Conservation (phyloP, 441 rosid genomes). For the Mallotus repandus region DNA sequence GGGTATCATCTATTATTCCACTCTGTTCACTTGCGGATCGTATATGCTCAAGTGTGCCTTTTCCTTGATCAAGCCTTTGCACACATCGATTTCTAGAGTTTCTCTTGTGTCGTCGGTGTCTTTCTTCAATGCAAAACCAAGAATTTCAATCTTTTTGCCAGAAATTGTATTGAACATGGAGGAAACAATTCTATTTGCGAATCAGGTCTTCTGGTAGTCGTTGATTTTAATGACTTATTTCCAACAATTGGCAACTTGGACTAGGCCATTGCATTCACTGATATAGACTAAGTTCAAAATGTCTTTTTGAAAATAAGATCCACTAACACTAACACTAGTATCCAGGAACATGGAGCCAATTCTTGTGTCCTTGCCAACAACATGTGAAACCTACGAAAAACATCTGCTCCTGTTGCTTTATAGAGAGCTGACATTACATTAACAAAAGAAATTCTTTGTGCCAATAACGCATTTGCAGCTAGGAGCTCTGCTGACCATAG, state of each 20-base stretch:
- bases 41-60: no score
- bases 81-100: slow-evolving; percentile 85
- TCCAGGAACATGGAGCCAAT: slow-evolving; percentile 79
- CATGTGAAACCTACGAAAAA: slow-evolving; percentile 64
- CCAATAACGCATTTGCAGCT: slow-evolving; percentile 87
- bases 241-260: slow-evolving; percentile 81
- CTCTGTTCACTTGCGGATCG: slow-evolving; percentile 75
- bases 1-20: no score
- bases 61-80: slow-evolving; percentile 85
- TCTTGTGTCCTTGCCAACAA: slow-evolving; percentile 73
- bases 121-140: slow-evolving; percentile 90
- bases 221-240: no score
- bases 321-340: no score
- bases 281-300: slow-evolving; percentile 77
- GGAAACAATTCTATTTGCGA: no score
- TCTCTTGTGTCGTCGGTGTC: slow-evolving; percentile 86
- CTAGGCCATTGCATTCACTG: slow-evolving; percentile 81
- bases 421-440: slow-evolving; percentile 91
- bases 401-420: slow-evolving; percentile 89
- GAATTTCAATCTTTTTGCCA: slow-evolving; percentile 63
- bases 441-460: slow-evolving; percentile 81
- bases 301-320: slow-evolving; percentile 88
- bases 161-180: slow-evolving; percentile 91
- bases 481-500: slow-evolving; percentile 94
- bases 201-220: no score